These are phyloP conservation scores for Pilatotrama ljubarskyi DNA, from an alignment of 768 basidiomycete species.

Conservation along the genomic window DNA sequence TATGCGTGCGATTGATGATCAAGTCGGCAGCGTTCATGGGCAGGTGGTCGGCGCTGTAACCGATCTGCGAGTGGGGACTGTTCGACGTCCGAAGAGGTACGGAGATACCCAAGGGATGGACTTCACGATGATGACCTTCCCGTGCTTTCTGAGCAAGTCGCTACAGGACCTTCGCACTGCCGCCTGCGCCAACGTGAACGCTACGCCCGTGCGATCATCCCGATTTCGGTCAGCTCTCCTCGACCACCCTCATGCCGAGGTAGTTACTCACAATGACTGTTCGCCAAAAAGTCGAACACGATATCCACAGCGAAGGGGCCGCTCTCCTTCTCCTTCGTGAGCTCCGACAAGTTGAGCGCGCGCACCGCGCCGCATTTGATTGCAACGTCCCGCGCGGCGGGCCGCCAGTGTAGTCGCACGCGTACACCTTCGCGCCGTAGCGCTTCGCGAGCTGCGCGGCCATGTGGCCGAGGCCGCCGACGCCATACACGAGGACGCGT, in stretches of 20 bases:
- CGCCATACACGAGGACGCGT: conserved; percentile 12
- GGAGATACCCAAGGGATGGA: background rate
- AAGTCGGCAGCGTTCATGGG: background rate
- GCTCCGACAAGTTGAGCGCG: conserved; percentile 23
- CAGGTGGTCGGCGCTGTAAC: background rate
- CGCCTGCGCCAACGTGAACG: conserved; percentile 1
- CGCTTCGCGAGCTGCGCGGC: conserved; percentile 26
- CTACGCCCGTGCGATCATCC: too few species aligned
- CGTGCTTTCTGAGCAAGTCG: background rate
- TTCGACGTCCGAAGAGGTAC: background rate
- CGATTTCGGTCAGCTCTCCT: too few species aligned
- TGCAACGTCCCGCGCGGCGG: conserved; percentile 25
- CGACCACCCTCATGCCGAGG: too few species aligned
- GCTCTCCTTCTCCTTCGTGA: conserved; percentile 8
- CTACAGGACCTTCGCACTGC: background rate
- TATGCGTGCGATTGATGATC: background rate
- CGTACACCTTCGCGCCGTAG: conserved; percentile 30
- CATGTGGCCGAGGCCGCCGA: conserved; percentile 15
- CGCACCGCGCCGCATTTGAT: conserved; percentile 25
- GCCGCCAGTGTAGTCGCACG: conserved; percentile 26
- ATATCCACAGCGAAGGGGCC: conserved; percentile 24
- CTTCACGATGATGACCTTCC: background rate
- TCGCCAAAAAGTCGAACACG: conserved; percentile 28
- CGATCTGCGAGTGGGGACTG: background rate
- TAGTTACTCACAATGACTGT: conserved; percentile 21